These are phyloP conservation scores for Phytophthora aleatoria DNA, from an alignment of 352 stramenopile species.

Conservation along the genomic window DNA sequence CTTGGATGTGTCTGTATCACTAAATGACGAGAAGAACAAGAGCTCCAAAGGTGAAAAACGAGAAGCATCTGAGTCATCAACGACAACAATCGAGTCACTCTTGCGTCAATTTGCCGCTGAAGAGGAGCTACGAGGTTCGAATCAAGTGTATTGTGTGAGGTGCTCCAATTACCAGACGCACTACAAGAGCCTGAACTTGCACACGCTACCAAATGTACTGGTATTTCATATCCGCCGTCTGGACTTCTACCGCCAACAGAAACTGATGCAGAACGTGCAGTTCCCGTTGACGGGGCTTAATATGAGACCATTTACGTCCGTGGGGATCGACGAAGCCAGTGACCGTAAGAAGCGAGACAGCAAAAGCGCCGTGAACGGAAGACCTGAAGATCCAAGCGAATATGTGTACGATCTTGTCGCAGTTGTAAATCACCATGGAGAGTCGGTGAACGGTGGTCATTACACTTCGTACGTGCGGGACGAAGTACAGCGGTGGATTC, in stretches of 20 bases:
- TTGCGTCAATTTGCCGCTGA: conserved; percentile 55
- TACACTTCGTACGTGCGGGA: conserved; percentile 65
- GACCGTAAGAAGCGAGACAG: conserved; percentile 20
- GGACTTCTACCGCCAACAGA: conserved; percentile 70
- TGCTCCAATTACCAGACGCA: conserved; percentile 65
- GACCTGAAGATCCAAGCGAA: conserved; percentile 22
- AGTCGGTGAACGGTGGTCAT: conserved; percentile 69
- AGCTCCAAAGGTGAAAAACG: conserved; percentile 1
- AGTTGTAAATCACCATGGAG: conserved; percentile 72
- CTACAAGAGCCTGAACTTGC: conserved; percentile 66
- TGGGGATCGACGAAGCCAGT: conserved; percentile 24
- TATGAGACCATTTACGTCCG: conserved; percentile 44
- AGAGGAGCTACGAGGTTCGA: conserved; percentile 57
- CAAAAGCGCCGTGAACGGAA: conserved; percentile 10
- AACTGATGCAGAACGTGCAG: conserved; percentile 49
- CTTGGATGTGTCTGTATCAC: conserved; percentile 70
- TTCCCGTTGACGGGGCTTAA: conserved; percentile 56
- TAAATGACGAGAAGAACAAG: conserved; percentile 33
- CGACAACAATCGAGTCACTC: conserved; percentile 43
- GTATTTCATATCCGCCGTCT: conserved; percentile 80
- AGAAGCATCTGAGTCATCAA: background rate
- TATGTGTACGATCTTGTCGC: conserved; percentile 70
- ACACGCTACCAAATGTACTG: conserved; percentile 69
- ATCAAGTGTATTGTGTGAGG: conserved; percentile 67
- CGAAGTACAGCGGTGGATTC: conserved; percentile 47